Evolutionary conservation across 75 land plant species (phyloP).

Genomic region (Cupressus sempervirens): DNA sequence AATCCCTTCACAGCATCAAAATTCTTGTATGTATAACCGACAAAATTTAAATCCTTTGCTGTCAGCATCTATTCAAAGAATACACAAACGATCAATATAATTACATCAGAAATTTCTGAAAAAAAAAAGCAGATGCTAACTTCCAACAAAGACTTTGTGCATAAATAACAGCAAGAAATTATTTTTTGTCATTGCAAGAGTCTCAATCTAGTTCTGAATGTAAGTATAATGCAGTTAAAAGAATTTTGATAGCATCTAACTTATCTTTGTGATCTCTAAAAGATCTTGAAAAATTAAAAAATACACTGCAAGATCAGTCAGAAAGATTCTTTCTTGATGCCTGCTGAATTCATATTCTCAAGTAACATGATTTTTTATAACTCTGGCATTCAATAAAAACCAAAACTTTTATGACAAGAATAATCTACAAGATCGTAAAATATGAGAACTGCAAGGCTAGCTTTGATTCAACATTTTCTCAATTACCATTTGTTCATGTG

Average conservation of each 20-base stretch:
- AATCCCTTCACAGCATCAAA: conserved; percentile 67
- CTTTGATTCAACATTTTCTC: background rate
- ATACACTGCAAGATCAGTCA: background rate
- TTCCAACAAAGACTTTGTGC: background rate
- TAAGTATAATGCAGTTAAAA: background rate
- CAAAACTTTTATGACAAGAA: background rate
- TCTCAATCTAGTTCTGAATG: background rate
- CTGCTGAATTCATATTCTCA: background rate
- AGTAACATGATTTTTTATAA: background rate
- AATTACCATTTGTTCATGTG: background rate
- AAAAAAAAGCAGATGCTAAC: background rate
- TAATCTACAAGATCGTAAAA: background rate
- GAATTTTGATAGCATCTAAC: background rate
- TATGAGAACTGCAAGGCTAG: background rate
- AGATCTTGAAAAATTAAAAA: no score
- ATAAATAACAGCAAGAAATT: background rate
- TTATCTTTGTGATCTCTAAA: background rate
- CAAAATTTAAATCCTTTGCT: conserved; percentile 70
- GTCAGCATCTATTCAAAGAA: conserved; percentile 29
- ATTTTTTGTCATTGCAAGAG: background rate
- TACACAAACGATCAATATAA: background rate
- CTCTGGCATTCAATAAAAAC: background rate
- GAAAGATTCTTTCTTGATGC: background rate
- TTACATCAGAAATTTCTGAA: background rate
- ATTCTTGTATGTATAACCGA: conserved; percentile 75